Evolutionary conservation across 2,329 filamentous ascomycete genomes (phyloP), one percentile per base, ranked within the genome.

Genomic region (Exophiala alcalophila): DNA sequence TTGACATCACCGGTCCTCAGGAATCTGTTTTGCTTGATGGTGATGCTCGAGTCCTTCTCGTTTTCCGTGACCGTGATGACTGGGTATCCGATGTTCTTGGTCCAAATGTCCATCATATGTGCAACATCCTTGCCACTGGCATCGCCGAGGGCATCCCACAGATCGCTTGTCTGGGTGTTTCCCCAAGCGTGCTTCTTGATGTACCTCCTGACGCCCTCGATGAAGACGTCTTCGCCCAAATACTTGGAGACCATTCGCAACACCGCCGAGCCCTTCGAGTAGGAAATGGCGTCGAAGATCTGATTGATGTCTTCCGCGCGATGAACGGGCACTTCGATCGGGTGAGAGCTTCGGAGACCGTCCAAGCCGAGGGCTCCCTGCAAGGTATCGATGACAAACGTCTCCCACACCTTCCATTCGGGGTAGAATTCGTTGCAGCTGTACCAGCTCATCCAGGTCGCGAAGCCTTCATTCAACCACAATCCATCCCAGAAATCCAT

Each of bases 401-500:
- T 84, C 66, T 97, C 81, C 91, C 91, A 97, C 10, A 97, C 88
- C 68, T 94, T 94, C 91, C 91, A 97, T 66, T 97, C 91, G 6
- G 91, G 91, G 68, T 90, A 97, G 73, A 97, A 96, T 44, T 78
- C 78, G 64, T 97, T 91, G 76, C 88, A 94, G 29, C 86, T 89
- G 68, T 92, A 92, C 87, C 88, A 84, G 48, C 86, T 90, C 86
- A 92, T 89, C 81, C 86, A 87, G 26, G 87, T 94, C 21, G 88
- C 87, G 58, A 94, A 94, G 24, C 87, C 87, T 65, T 94, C 87
- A 65, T 97, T 97, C 40, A 97, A 78, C 91, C 91, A 97, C 5
- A 97, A 72, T 40, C 90, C 91, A 66, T 96, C 89, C 91, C 91
- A 97, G 76, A 94, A 96, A 65, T 95, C 89, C 89, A 96, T 96